Percentiles rank a stretch among this genome's conserved stretches.
Conservation (phyloP, 352 stramenopile species). For the Globisporangium ultimum region DNA sequence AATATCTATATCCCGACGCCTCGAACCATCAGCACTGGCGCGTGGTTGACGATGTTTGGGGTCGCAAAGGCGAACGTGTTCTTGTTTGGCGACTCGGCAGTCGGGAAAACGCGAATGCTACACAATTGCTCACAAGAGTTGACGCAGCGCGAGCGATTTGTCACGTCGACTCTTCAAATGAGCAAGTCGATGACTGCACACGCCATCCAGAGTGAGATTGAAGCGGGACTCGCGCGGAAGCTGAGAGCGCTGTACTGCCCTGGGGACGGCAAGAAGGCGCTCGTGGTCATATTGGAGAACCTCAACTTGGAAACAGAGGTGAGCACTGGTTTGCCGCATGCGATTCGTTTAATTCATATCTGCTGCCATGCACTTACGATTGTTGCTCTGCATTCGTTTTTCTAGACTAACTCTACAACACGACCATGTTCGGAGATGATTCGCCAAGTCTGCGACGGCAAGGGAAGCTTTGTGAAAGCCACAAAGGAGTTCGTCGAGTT, state of each 20-base stretch:
- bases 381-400: neutral
- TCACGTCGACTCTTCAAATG: conserved; percentile 31
- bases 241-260: conserved; percentile 59
- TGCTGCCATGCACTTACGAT: neutral
- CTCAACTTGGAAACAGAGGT: conserved; percentile 56
- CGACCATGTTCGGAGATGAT: conserved; percentile 49
- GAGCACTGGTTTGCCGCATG: neutral
- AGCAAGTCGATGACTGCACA: conserved; percentile 15
- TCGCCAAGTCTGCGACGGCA: conserved; percentile 54
- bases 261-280: conserved; percentile 33
- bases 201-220: conserved; percentile 38
- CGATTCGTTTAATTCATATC: neutral
- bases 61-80: conserved; percentile 41
- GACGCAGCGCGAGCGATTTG: conserved; percentile 27
- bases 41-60: conserved; percentile 36
- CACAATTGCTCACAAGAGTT: conserved; percentile 36
- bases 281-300: conserved; percentile 55
- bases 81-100: conserved; percentile 39
- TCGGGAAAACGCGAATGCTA: conserved; percentile 51
- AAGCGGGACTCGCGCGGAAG: conserved; percentile 41
- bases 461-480: conserved; percentile 44
- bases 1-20: conserved; percentile 49
- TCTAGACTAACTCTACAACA: neutral
- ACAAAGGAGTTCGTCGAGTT: conserved; percentile 64
- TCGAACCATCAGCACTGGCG: conserved; percentile 26